A percentile compares a stretch with the other conserved stretches of the same genome.
Conservation (phyloP, 148 eudicot species). For the Persicaria tinctoria region DNA sequence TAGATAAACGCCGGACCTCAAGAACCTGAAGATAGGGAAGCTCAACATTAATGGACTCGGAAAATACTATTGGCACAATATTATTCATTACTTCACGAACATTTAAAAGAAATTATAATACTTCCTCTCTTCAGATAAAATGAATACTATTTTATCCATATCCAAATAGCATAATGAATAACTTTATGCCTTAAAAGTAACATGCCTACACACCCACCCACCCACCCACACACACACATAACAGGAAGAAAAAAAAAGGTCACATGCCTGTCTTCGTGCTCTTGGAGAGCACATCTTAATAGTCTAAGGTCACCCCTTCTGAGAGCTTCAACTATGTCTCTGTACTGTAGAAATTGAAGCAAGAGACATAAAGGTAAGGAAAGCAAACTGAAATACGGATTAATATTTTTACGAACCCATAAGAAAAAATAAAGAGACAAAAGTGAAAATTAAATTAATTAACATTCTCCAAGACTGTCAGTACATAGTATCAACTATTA, state of each 20-base stretch:
- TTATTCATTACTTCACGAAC: not conserved
- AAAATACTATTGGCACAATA: not conserved
- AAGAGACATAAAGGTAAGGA: not conserved
- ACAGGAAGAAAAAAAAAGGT: no score
- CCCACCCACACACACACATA: no score
- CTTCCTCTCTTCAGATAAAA: not conserved
- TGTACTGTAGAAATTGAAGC: constrained; percentile 44
- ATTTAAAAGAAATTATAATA: not conserved
- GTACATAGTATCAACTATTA: not conserved
- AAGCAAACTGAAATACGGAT: not conserved
- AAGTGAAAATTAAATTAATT: no score
- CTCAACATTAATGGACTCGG: not conserved
- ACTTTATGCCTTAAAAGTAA: not conserved
- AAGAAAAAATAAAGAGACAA: not conserved
- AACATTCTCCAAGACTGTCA: not conserved
- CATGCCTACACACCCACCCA: no score
- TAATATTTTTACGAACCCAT: not conserved
- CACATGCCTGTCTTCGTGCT: constrained; percentile 77
- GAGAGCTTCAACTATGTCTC: constrained; percentile 63
- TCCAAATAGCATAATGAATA: not conserved
- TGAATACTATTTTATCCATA: not conserved
- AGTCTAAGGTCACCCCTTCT: constrained; percentile 88
- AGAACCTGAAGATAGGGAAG: constrained; percentile 39
- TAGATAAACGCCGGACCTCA: constrained; percentile 93
- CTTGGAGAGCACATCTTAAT: constrained; percentile 72